Evolutionary conservation across 208 protist genomes (phyloP).

Genomic region (Leishmania braziliensis): DNA sequence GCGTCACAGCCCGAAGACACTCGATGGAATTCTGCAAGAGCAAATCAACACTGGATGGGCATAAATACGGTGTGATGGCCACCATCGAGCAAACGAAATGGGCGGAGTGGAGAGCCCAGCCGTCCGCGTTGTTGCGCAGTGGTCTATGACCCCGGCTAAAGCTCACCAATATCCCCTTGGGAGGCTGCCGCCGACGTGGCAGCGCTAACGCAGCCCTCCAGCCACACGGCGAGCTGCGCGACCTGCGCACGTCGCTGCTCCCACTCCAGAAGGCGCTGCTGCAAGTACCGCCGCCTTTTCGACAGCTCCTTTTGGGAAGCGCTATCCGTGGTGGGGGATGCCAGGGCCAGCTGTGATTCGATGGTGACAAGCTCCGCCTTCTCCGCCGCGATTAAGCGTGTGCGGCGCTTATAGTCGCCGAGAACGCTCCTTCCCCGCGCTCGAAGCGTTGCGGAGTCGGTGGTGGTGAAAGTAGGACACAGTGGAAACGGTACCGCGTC

Average conservation of each 20-base stretch:
- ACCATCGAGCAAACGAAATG: not conserved
- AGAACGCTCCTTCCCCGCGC: constrained; percentile 13
- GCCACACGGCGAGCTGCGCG: constrained; percentile 31
- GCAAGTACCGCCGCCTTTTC: constrained; percentile 28
- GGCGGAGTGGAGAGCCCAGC: not conserved
- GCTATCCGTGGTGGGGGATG: not conserved
- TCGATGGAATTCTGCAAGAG: not conserved
- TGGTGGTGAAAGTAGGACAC: not conserved
- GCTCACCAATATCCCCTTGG: not conserved
- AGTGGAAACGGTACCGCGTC: not conserved
- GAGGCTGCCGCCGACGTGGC: constrained; percentile 2
- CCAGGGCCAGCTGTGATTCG: constrained; percentile 21
- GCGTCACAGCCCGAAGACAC: not conserved
- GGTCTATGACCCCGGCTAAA: not conserved
- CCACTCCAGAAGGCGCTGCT: constrained; percentile 37
- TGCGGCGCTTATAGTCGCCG: constrained; percentile 17
- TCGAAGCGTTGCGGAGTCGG: constrained; percentile 6
- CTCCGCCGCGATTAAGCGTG: constrained; percentile 16
- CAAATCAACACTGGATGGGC: not conserved
- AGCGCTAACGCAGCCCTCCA: constrained; percentile 17
- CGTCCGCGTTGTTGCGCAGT: not conserved
- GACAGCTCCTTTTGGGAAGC: constrained; percentile 19
- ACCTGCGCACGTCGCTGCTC: constrained; percentile 40
- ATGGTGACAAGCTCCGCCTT: constrained; percentile 30
- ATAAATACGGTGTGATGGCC: not conserved